These are phyloP conservation scores for Acanthamoeba sp. DNA, from an alignment of 208 protist genomes.

Conservation along the genomic window DNA sequence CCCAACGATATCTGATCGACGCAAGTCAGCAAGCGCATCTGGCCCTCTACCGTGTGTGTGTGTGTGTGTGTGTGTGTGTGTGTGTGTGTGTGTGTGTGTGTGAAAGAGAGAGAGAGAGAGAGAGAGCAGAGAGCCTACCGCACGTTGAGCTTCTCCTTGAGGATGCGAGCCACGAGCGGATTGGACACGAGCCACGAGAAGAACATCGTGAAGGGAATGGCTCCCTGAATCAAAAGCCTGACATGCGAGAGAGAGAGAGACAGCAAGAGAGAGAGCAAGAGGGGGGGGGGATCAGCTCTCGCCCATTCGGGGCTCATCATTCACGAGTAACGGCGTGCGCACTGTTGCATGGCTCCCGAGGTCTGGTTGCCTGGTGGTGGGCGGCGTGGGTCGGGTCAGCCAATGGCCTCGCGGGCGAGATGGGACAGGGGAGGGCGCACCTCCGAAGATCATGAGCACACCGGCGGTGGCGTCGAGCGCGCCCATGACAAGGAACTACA, in stretches of 20 bases:
- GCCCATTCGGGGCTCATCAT: too few species aligned
- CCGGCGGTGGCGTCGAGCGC: slow-evolving; percentile 68
- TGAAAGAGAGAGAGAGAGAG: not conserved
- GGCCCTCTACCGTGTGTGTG: not conserved
- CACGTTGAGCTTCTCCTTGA: slow-evolving; percentile 50
- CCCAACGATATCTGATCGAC: slow-evolving; percentile 50
- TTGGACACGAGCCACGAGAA: slow-evolving; percentile 77
- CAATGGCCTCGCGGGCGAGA: too few species aligned
- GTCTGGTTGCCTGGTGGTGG: slow-evolving; percentile 62
- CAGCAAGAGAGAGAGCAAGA: not conserved
- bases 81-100: not conserved
- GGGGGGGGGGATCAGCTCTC: not conserved
- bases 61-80: not conserved
- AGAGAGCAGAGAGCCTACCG: slow-evolving; percentile 13
- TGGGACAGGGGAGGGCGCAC: not conserved
- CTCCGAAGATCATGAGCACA: slow-evolving; percentile 77
- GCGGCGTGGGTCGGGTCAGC: not conserved
- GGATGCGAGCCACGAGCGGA: slow-evolving; percentile 17
- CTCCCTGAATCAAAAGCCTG: slow-evolving; percentile 68
- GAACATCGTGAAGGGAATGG: slow-evolving; percentile 76
- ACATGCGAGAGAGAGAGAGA: not conserved
- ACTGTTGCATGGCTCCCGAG: slow-evolving; percentile 72
- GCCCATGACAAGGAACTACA: slow-evolving; percentile 74
- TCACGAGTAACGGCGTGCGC: too few species aligned
- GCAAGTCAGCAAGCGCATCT: not conserved